Evolutionary conservation across 352 stramenopile genomes (phyloP), one percentile per base, ranked within the genome.

Genomic region (Thraustotheca clavata): DNA sequence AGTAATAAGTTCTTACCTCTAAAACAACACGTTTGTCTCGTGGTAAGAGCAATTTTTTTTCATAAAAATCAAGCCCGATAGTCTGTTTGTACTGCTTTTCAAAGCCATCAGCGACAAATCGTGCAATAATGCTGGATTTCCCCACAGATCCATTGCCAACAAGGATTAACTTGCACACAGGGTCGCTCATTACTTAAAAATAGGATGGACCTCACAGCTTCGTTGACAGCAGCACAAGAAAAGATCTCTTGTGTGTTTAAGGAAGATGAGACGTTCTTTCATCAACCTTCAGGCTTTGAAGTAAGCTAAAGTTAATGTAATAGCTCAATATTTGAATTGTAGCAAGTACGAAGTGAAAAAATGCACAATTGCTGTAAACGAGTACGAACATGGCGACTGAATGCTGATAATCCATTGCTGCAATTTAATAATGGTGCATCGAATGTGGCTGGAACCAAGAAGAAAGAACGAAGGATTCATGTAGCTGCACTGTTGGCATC

Each of bases 121-220:
- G 80, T 36, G 77, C 75, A 55, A 93, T 91, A 54, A 96, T 75
- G 57, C 77, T 92, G 5, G 77, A 87, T 67, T 95, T 95, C 31
- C 85, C 82, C n/a, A 95, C 85, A 9, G 76, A 92, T 11, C 81
- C 87, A 57, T 96, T 93, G 24, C 85, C 81, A 54, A 95, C 69
- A 54, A 96, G 54, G 52, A 95, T 77, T 31, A 96, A 69, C 68
- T 95, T 95, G 69, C 46, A 55, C 46, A 61, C 48, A 14, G 66
- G 57, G 18, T 61, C 49, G 57, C 59, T 49, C 35, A n/a, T 59
- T 9, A 33, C 29, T 5, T 59, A 41, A 22, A 33, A 9, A 59
- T 55, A 18, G 16, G 16, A 46, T 46, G 38, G 18, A 18, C 38
- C n/a, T 46, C n/a, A n/a, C n/a, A 18, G n/a, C n/a, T 46, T 65